Percentiles rank a stretch among this genome's conserved stretches.
These are phyloP conservation scores for Salvia rosmarinus DNA, from an alignment of 257 asterid species.

Conservation along the genomic window DNA sequence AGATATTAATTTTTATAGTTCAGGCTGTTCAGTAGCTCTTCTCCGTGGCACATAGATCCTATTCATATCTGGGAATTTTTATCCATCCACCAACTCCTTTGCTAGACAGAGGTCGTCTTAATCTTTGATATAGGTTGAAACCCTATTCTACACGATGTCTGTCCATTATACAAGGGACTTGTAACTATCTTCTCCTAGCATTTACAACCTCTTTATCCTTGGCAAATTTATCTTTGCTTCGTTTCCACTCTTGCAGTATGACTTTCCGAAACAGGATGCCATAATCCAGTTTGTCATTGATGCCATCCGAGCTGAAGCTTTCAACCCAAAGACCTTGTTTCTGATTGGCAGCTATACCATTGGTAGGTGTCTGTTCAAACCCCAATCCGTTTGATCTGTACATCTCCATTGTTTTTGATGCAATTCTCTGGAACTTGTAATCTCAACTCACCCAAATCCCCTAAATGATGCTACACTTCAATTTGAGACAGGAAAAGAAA, in stretches of 20 bases:
- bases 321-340: slow-evolving; percentile 85
- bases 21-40: neutral
- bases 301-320: slow-evolving; percentile 95
- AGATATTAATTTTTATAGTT: neutral
- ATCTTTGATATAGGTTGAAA: neutral
- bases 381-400: no score
- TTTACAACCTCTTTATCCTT: neutral
- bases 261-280: slow-evolving; percentile 91
- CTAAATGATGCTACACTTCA: slow-evolving; percentile 12
- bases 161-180: neutral
- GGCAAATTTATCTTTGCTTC: slow-evolving; percentile 14
- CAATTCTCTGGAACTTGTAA: no score
- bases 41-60: neutral
- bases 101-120: no score
- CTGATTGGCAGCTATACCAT: slow-evolving; percentile 96
- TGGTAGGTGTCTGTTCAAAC: slow-evolving; percentile 69
- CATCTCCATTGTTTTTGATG: no score
- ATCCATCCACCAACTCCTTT: neutral
- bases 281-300: slow-evolving; percentile 92
- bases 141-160: neutral
- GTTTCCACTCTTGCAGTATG: slow-evolving; percentile 63
- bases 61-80: neutral
- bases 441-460: neutral
- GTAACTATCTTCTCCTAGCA: neutral
- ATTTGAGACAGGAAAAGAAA: slow-evolving; percentile 73